Percentiles rank a stretch among this genome's conserved stretches.
These are phyloP conservation scores for Neurospora terricola DNA, from an alignment of 495 filamentous ascomycete species.

Conservation along the genomic window DNA sequence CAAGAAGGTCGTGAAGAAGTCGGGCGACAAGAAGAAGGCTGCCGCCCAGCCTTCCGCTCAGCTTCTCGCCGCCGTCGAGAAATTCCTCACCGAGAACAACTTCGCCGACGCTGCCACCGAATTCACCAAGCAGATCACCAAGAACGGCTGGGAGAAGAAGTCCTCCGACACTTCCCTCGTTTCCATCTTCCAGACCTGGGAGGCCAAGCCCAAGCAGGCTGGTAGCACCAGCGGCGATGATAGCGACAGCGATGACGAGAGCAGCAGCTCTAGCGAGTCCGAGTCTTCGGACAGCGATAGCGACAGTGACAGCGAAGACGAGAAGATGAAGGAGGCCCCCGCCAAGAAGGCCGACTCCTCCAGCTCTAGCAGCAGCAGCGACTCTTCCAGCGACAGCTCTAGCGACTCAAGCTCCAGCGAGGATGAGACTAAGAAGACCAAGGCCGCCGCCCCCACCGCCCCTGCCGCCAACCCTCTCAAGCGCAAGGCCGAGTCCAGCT, in stretches of 20 bases:
- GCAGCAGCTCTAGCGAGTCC: constrained; percentile 5
- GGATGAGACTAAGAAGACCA: constrained; percentile 43
- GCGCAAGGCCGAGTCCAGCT: constrained; percentile 51
- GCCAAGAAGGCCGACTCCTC: constrained; percentile 17
- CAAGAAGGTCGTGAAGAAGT: constrained; percentile 20
- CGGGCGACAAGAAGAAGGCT: constrained; percentile 13
- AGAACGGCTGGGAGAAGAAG: constrained; percentile 33
- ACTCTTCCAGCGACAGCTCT: constrained; percentile 43
- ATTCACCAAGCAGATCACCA: constrained; percentile 47
- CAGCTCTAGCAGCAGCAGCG: constrained; percentile 33
- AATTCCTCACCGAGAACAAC: constrained; percentile 56
- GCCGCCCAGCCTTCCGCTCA: constrained; percentile 38
- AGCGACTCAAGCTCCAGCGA: constrained; percentile 51
- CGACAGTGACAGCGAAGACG: constrained; percentile 50
- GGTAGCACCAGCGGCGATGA: constrained; percentile 31
- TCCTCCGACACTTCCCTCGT: constrained; percentile 27
- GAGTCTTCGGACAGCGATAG: constrained; percentile 38
- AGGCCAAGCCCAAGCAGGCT: constrained; percentile 24
- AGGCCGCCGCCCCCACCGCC: constrained; percentile 14
- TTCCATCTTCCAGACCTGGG: constrained; percentile 37
- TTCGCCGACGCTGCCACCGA: constrained; percentile 48
- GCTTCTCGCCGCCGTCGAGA: constrained; percentile 54
- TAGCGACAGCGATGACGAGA: constrained; percentile 74
- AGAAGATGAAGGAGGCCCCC: constrained; percentile 44
- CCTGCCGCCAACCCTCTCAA: constrained; percentile 38